Conservation (phyloP, 768 basidiomycete genomes). For the Tylopilus vinaceipallidus region DNA sequence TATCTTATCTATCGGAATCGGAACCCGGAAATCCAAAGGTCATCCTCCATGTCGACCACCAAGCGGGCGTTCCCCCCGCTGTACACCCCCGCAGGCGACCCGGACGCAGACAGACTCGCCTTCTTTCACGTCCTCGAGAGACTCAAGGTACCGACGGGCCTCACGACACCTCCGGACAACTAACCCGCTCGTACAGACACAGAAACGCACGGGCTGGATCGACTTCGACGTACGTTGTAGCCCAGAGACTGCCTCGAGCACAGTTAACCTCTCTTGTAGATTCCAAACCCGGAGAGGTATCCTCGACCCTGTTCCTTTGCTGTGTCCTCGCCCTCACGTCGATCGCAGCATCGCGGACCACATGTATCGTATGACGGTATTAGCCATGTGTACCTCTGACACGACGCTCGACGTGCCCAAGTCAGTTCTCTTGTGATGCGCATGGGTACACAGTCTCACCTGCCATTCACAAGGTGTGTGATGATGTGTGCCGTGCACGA, state of each 20-base stretch:
- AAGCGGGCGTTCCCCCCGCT: conserved; percentile 58
- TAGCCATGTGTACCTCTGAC: conserved; percentile 86
- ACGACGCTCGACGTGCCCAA: conserved; percentile 67
- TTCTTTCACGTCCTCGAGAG: conserved; percentile 89
- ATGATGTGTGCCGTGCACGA: conserved; percentile 94
- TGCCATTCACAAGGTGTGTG: conserved; percentile 45
- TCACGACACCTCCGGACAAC: not conserved
- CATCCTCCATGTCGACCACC: conserved; percentile 6
- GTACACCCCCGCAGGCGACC: conserved; percentile 53
- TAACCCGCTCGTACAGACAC: conserved; percentile 55
- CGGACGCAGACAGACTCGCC: conserved; percentile 67
- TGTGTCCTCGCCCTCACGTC: not conserved
- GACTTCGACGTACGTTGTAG: conserved; percentile 56
- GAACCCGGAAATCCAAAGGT: conserved; percentile 17
- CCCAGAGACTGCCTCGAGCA: not conserved
- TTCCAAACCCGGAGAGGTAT: conserved; percentile 83
- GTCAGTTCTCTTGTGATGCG: conserved; percentile 41
- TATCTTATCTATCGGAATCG: conserved; percentile 33
- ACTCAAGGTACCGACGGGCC: conserved; percentile 62
- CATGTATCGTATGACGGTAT: conserved; percentile 96
- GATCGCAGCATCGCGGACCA: conserved; percentile 82
- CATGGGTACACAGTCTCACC: not conserved
- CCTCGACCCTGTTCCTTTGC: not conserved
- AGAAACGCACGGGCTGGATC: conserved; percentile 95
- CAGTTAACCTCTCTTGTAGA: conserved; percentile 41